Conservation (phyloP, 2,329 filamentous ascomycete genomes). For the Fusarium napiforme region DNA sequence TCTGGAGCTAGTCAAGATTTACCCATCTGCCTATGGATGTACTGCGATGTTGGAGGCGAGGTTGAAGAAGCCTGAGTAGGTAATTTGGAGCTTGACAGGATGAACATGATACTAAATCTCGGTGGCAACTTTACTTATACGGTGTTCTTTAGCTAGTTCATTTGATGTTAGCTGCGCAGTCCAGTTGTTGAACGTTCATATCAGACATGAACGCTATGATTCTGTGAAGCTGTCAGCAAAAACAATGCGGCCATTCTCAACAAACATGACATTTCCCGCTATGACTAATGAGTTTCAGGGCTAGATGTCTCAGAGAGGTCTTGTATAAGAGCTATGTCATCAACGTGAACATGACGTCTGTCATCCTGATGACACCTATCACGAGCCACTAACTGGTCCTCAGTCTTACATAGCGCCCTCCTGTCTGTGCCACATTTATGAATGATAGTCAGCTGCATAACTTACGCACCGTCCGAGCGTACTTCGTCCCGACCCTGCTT, state of each 20-base stretch:
- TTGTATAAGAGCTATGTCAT: background rate
- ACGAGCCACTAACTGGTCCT: background rate
- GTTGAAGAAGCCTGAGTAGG: constrained; percentile 26
- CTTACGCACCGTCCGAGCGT: background rate
- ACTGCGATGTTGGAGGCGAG: constrained; percentile 49
- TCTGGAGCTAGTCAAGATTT: constrained; percentile 49
- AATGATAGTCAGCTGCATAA: background rate
- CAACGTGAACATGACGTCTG: background rate
- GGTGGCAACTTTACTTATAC: too few species aligned
- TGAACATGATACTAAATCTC: background rate
- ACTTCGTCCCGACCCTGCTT: background rate
- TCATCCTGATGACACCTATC: background rate
- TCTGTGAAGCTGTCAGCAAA: background rate
- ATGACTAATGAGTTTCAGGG: background rate
- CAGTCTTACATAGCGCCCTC: background rate
- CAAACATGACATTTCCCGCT: rapidly evolving
- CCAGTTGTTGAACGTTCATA: background rate
- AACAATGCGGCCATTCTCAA: background rate
- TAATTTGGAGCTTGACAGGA: background rate
- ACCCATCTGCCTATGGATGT: constrained; percentile 45
- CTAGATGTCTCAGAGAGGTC: rapidly evolving
- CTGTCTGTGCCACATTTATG: background rate
- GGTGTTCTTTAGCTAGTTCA: too few species aligned
- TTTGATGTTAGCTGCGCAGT: background rate
- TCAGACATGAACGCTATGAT: background rate